Evolutionary conservation across 352 stramenopile species (phyloP), one percentile per base, ranked within the genome.

Genomic region (Phytophthora europaea): DNA sequence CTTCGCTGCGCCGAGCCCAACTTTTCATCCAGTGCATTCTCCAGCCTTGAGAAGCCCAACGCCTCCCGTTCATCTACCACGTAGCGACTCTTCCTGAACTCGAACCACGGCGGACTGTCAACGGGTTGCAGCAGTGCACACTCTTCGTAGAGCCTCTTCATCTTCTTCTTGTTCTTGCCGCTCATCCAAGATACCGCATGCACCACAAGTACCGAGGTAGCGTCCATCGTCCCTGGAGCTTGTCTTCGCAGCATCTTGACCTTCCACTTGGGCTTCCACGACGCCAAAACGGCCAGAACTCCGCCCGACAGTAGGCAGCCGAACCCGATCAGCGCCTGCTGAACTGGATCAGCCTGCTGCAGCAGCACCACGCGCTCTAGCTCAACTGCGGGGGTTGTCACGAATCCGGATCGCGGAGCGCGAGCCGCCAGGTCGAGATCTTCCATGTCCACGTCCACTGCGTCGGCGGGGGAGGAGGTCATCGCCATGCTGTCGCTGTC

Each of bases 11-110:
- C 66, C 8, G 67, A 72, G 13, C 57, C 61, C 5, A 81, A 63
- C 2, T 75, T 72, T 59, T 93, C 88, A 38, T 83, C 64, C 1
- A 95, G 76, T 54, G 84, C 82, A 31, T 86, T 90, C 56, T 85
- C 76, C 12, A 93, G 77, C 33, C 77, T 80, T 38, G 81, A 71
- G 43, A 95, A 94, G 10, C 56, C 62, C 15, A 84, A 65, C 38
- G 81, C 73, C 57, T 90, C 79, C 23, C 58, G 47, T 38, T 75
- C 55, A 58, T 91, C 79, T n/a, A 78, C 88, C 54, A 92, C 82
- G 59, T 95, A 84, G 26, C 88, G 86, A 62, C 80, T 84, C 52
- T 92, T 91, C 65, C 82, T 74, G 71, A 85, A 94, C 55, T 93
- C 83, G 22, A 95, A 95, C 82, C 85, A 91, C 6, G 61, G 48